Evolutionary conservation across 2,329 filamentous ascomycete genomes (phyloP).

Genomic region (Fusarium xyrophilum): DNA sequence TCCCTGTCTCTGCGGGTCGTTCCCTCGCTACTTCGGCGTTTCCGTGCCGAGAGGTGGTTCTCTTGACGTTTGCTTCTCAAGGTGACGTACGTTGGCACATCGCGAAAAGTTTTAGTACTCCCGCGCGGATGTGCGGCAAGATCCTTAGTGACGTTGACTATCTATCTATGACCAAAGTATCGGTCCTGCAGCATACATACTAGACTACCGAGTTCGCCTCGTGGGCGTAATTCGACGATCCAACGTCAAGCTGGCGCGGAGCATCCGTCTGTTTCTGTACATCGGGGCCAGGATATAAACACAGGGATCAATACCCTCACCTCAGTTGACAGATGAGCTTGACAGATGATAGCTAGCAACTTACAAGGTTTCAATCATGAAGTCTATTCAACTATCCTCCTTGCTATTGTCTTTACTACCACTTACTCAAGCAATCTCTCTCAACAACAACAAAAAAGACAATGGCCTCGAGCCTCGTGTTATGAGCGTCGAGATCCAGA

Average conservation of each 20-base stretch:
- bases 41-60: constrained; percentile 26
- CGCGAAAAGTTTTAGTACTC: constrained; percentile 13
- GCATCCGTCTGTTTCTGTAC: background rate
- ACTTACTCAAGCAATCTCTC: constrained; percentile 37
- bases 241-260: background rate
- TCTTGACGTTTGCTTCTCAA: constrained; percentile 29
- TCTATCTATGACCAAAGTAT: constrained; percentile 16
- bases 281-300: constrained; percentile 4
- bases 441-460: constrained; percentile 42
- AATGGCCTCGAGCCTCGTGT: constrained; percentile 51
- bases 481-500: constrained; percentile 54
- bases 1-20: background rate
- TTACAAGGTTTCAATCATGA: constrained; percentile 46
- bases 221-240: background rate
- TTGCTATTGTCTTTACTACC: constrained; percentile 38
- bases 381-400: constrained; percentile 41
- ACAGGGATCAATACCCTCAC: background rate
- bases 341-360: background rate
- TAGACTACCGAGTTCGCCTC: background rate
- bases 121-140: constrained; percentile 24
- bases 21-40: constrained; percentile 20
- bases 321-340: background rate
- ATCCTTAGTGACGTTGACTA: background rate
- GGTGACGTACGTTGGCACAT: constrained; percentile 34
- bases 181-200: background rate